Evolutionary conservation across 345 rosid genomes (phyloP).

Genomic region (Citrus trifoliata): DNA sequence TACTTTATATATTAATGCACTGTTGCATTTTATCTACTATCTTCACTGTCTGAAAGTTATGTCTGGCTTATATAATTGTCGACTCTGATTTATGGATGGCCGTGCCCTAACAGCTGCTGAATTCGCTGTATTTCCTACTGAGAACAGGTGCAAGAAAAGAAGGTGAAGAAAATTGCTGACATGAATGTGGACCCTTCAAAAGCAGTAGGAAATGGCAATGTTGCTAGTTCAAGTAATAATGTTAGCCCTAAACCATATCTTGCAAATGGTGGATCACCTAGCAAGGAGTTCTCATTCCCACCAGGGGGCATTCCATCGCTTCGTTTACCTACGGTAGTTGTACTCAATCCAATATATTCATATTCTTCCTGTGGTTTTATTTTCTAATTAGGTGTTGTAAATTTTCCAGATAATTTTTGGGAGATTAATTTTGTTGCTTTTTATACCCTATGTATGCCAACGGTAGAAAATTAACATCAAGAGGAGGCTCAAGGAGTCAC

Average conservation of each 20-base stretch:
- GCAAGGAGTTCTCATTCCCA: conserved; percentile 61
- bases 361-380: conserved; percentile 1
- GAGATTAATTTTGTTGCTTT: neutral
- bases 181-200: conserved; percentile 71
- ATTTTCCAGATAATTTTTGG: neutral
- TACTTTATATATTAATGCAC: neutral
- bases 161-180: conserved; percentile 80
- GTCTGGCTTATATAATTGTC: neutral
- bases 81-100: neutral
- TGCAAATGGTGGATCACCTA: conserved; percentile 60
- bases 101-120: conserved; percentile 1
- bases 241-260: conserved; percentile 36
- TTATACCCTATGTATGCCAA: neutral
- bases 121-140: conserved; percentile 12
- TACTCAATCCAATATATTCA: conserved; percentile 20
- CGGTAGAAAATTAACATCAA: neutral
- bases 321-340: conserved; percentile 88
- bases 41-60: neutral
- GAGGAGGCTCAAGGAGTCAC: neutral
- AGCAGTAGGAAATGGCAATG: conserved; percentile 63
- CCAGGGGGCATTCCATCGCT: conserved; percentile 76
- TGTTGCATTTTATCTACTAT: neutral
- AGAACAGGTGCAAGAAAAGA: conserved; percentile 90
- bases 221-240: conserved; percentile 67
- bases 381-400: neutral